Evolutionary conservation across 1,284 basidiomycete genomes (phyloP).

Genomic region (Mycosarcoma maydis): DNA sequence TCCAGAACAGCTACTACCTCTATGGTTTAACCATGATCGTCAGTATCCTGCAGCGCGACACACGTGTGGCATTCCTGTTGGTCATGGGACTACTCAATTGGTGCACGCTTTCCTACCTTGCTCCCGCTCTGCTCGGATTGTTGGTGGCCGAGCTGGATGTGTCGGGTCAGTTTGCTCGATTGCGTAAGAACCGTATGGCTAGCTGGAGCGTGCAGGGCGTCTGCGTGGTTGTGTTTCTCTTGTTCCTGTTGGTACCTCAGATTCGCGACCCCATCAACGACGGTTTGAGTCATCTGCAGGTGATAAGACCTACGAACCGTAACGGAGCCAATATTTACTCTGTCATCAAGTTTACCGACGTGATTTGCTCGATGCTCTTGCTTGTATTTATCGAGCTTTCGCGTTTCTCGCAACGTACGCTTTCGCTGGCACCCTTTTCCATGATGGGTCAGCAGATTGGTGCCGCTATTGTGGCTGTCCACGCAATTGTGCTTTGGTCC

Average conservation of each 20-base stretch:
- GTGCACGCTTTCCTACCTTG: slow-evolving; percentile 36
- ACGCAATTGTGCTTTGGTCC: slow-evolving; percentile 37
- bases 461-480: slow-evolving; percentile 33
- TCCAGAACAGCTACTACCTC: slow-evolving; percentile 49
- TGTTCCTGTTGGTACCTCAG: slow-evolving; percentile 35
- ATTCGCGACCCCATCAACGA: slow-evolving; percentile 28
- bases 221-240: slow-evolving; percentile 18
- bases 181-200: slow-evolving; percentile 10
- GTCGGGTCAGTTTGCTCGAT: slow-evolving; percentile 20
- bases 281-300: slow-evolving; percentile 30
- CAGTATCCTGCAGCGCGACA: slow-evolving; percentile 30
- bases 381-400: slow-evolving; percentile 30
- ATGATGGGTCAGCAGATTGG: slow-evolving; percentile 45
- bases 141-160: slow-evolving; percentile 41
- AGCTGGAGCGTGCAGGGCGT: slow-evolving; percentile 17
- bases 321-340: slow-evolving; percentile 32
- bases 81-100: slow-evolving; percentile 33
- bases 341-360: slow-evolving; percentile 40
- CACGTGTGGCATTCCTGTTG: slow-evolving; percentile 25
- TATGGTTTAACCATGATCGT: slow-evolving; percentile 38
- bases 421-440: slow-evolving; percentile 19
- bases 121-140: slow-evolving; percentile 33
- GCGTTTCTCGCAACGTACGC: slow-evolving; percentile 11
- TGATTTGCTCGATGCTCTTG: slow-evolving; percentile 25
- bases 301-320: slow-evolving; percentile 21